These are phyloP conservation scores for Dactylorhiza incarnata DNA, from an alignment of 106 monocot genomes.

Conservation along the genomic window DNA sequence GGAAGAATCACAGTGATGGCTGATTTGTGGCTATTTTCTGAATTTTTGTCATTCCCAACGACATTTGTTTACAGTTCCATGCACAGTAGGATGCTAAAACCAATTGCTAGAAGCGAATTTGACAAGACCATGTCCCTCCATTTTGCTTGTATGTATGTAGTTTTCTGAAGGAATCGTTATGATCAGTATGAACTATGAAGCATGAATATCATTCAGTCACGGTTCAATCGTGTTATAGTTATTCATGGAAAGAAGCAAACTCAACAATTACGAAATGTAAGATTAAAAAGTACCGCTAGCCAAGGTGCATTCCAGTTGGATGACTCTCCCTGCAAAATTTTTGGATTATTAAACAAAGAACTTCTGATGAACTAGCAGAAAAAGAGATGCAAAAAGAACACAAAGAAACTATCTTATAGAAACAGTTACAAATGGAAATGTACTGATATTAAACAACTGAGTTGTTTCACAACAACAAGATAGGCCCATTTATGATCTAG, in stretches of 20 bases:
- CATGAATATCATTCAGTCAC: neutral
- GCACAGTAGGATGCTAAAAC: too few relatives aligned
- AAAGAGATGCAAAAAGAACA: neutral
- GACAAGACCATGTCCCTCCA: too few relatives aligned
- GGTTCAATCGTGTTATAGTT: neutral
- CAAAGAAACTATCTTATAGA: neutral
- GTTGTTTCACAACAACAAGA: neutral
- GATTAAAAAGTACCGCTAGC: constrained; percentile 2
- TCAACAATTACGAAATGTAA: neutral
- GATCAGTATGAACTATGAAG: neutral
- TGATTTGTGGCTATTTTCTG: too few relatives aligned
- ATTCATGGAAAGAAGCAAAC: neutral
- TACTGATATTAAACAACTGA: neutral
- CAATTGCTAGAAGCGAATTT: too few relatives aligned
- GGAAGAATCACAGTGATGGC: too few relatives aligned
- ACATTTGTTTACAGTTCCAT: too few relatives aligned
- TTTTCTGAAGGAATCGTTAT: neutral
- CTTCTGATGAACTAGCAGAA: neutral
- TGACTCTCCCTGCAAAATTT: constrained; percentile 6
- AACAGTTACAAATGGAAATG: neutral
- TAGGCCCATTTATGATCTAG: neutral
- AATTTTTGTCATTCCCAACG: too few relatives aligned
- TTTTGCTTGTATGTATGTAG: neutral
- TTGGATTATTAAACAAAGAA: neutral
- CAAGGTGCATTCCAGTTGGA: neutral